Evolutionary conservation across 2,329 filamentous ascomycete species (phyloP).

Genomic region (Neopestalotiopsis rosae): DNA sequence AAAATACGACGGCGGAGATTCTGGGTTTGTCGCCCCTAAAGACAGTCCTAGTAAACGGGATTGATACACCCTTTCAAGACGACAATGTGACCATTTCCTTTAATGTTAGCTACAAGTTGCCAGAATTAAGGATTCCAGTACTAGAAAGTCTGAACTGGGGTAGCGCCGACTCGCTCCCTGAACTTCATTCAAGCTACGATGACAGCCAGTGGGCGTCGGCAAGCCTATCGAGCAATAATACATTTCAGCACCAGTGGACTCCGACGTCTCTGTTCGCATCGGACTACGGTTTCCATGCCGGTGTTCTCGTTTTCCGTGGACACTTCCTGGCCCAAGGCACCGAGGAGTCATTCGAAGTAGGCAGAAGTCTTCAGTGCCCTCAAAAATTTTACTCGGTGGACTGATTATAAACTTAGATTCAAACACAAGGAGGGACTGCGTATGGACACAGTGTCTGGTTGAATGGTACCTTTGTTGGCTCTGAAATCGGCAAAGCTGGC

Average conservation of each 20-base stretch:
- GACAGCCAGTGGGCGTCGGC: conserved; percentile 1
- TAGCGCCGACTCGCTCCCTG: conserved; percentile 8
- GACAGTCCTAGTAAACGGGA: background rate
- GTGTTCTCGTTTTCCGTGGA: conserved; percentile 72
- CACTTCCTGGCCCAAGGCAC: conserved; percentile 67
- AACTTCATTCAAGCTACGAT: conserved; percentile 2
- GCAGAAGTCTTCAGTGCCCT: background rate
- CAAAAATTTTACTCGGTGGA: background rate
- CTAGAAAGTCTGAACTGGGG: background rate
- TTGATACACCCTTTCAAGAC: background rate
- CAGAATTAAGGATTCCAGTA: background rate
- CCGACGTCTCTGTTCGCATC: conserved; percentile 70
- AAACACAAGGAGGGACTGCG: conserved; percentile 11
- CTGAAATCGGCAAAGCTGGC: background rate
- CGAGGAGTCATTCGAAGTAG: background rate
- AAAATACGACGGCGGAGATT: background rate
- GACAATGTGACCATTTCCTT: background rate
- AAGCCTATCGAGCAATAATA: background rate
- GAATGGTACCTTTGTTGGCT: background rate
- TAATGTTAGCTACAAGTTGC: background rate
- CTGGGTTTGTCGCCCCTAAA: background rate
- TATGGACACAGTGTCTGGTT: background rate
- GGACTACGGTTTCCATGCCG: conserved; percentile 77
- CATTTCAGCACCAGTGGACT: conserved; percentile 55
- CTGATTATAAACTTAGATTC: background rate